A percentile compares a stretch with the other conserved stretches of the same genome.
These are phyloP conservation scores for Termitomyces sp. DNA, from an alignment of 768 basidiomycete species.

Conservation along the genomic window DNA sequence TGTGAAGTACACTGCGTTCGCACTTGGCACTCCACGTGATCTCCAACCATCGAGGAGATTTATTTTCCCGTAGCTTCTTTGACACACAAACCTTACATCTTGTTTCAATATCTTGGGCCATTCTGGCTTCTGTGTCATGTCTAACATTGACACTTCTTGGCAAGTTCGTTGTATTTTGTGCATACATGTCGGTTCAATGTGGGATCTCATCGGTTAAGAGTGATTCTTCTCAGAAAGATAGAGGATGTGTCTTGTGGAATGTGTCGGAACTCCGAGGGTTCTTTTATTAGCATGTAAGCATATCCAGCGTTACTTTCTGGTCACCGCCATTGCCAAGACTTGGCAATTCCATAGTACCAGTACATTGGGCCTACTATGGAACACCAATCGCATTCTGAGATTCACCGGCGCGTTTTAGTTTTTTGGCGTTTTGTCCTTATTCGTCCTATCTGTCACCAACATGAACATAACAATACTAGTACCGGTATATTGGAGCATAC, in stretches of 20 bases:
- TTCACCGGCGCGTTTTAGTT: neutral
- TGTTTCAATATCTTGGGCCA: neutral
- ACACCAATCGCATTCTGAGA: neutral
- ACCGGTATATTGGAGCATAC: too few species aligned
- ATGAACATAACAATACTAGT: too few species aligned
- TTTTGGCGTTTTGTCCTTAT: too few species aligned
- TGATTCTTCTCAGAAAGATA: neutral
- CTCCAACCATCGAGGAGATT: neutral
- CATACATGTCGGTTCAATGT: neutral
- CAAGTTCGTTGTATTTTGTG: neutral
- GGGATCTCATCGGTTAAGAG: neutral
- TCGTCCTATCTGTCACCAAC: too few species aligned
- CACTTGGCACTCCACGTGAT: neutral
- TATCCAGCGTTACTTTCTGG: neutral
- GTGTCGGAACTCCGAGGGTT: slow-evolving; percentile 6
- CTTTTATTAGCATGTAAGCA: neutral
- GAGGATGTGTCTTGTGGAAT: slow-evolving; percentile 2
- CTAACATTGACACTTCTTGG: neutral
- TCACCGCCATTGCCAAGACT: neutral
- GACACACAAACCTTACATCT: neutral
- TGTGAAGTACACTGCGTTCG: neutral
- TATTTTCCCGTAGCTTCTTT: too few species aligned
- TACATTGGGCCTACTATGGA: neutral
- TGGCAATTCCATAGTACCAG: slow-evolving; percentile 1
- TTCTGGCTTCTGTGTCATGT: neutral